Conservation (phyloP, 768 basidiomycete genomes). For the Boletus pseudo-olivaceus region DNA sequence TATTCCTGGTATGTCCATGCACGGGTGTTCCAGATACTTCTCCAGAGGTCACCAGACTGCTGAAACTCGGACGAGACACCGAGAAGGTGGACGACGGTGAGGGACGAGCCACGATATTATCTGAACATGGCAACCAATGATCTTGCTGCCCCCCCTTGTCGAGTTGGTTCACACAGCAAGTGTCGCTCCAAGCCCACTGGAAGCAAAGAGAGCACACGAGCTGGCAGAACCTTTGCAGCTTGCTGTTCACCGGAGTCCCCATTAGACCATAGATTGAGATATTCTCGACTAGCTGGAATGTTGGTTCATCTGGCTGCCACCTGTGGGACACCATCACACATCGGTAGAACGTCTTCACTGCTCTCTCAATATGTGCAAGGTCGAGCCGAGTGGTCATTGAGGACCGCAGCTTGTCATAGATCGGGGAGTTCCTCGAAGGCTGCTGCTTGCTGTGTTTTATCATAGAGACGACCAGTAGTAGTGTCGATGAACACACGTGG, state of each 20-base stretch:
- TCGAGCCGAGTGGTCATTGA: not conserved
- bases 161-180: slow-evolving; percentile 7
- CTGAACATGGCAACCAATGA: slow-evolving; percentile 11
- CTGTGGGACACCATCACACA: slow-evolving; percentile 7
- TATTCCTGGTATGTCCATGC: slow-evolving; percentile 15
- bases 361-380: not conserved
- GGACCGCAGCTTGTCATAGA: slow-evolving; percentile 1
- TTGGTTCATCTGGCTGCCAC: not conserved
- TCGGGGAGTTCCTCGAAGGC: slow-evolving; percentile 3
- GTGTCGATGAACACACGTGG: slow-evolving; percentile 4
- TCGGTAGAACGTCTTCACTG: not conserved
- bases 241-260: not conserved
- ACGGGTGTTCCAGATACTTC: slow-evolving; percentile 7
- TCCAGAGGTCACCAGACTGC: not conserved
- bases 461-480: not conserved
- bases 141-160: not conserved
- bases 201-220: not conserved
- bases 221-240: not conserved
- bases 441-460: not conserved
- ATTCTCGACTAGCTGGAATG: not conserved
- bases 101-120: slow-evolving; percentile 5
- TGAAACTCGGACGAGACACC: not conserved
- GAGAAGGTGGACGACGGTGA: slow-evolving; percentile 2
- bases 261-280: not conserved
- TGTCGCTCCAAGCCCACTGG: slow-evolving; percentile 10